phyloP scores from a whole-genome alignment of 371 early-diverging fungal species.

The Aphelidium insulamus region DNA sequence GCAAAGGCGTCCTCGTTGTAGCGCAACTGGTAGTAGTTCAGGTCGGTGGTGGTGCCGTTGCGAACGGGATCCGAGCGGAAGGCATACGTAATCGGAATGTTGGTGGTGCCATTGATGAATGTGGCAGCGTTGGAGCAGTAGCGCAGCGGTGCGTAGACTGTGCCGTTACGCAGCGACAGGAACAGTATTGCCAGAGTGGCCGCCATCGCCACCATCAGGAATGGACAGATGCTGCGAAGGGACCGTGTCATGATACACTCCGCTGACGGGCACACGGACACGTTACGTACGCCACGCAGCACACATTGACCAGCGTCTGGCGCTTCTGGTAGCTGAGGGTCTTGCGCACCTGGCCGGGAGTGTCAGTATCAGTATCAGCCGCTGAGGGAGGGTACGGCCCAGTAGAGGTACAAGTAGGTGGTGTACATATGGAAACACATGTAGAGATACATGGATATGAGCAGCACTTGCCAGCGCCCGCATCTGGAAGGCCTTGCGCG shows the following conservation, averaged over 20 bases:
- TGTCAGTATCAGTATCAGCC: background rate
- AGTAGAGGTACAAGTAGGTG: background rate
- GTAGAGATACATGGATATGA: background rate
- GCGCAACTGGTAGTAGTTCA: conserved; percentile 1
- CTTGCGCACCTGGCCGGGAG: conserved; percentile 17
- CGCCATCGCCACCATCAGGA: conserved; percentile 28
- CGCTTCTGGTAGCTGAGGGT: conserved; percentile 39
- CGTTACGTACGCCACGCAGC: conserved; percentile 39
- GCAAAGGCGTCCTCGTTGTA: background rate
- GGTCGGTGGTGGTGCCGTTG: background rate
- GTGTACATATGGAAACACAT: no score
- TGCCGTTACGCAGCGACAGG: conserved; percentile 9
- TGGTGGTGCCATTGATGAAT: conserved; percentile 1
- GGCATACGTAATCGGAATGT: background rate
- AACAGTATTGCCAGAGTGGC: conserved; percentile 18
- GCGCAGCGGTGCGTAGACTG: conserved; percentile 9
- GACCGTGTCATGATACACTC: no score
- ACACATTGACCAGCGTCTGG: conserved; percentile 40
- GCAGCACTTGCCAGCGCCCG: conserved; percentile 11
- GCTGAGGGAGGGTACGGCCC: background rate
- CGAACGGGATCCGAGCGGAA: background rate
- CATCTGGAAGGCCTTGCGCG: conserved; percentile 12
- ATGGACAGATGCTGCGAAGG: conserved; percentile 27
- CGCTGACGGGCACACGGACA: no score
- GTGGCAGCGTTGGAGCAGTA: conserved; percentile 6